These are phyloP conservation scores for Exophiala bonariae DNA, from an alignment of 2,329 filamentous ascomycete genomes.

Conservation along the genomic window DNA sequence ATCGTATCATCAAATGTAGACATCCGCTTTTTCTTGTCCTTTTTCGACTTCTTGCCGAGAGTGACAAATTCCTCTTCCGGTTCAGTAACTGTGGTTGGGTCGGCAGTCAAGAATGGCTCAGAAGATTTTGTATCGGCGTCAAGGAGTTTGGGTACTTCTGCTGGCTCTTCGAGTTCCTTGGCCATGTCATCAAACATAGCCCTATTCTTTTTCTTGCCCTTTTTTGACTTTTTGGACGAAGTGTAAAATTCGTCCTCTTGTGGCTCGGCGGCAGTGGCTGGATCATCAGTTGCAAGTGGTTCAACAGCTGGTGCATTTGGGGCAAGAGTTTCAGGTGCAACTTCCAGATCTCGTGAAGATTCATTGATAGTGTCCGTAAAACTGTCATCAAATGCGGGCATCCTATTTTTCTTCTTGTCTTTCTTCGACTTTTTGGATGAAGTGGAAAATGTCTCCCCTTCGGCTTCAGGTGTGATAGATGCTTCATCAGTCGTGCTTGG, in stretches of 20 bases:
- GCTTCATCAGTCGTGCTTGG: no score
- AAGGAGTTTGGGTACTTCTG: no score
- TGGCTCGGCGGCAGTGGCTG: no score
- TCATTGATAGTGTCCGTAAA: conserved; percentile 29
- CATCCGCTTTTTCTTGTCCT: conserved; percentile 8
- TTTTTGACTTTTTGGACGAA: conserved; percentile 34
- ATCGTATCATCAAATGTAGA: conserved; percentile 4
- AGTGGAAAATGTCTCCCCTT: background rate
- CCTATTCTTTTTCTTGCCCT: conserved; percentile 26
- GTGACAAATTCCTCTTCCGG: background rate
- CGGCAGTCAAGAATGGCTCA: background rate
- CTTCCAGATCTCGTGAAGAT: no score
- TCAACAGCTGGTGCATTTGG: background rate
- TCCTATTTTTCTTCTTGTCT: conserved; percentile 40
- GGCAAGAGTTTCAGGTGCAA: no score
- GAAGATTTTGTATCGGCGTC: background rate
- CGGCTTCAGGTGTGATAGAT: no score
- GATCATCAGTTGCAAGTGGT: background rate
- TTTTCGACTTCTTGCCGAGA: background rate
- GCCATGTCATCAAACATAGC: conserved; percentile 2
- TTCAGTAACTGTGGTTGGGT: background rate
- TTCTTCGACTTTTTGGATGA: conserved; percentile 25
- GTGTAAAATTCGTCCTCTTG: conserved; percentile 20
- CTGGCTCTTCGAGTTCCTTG: background rate
- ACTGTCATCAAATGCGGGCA: conserved; percentile 27